Percentiles rank a stretch among this genome's conserved stretches.
Evolutionary conservation across 2,329 filamentous ascomycete genomes (phyloP).

Genomic region (Graphiopsis chlorocephala): DNA sequence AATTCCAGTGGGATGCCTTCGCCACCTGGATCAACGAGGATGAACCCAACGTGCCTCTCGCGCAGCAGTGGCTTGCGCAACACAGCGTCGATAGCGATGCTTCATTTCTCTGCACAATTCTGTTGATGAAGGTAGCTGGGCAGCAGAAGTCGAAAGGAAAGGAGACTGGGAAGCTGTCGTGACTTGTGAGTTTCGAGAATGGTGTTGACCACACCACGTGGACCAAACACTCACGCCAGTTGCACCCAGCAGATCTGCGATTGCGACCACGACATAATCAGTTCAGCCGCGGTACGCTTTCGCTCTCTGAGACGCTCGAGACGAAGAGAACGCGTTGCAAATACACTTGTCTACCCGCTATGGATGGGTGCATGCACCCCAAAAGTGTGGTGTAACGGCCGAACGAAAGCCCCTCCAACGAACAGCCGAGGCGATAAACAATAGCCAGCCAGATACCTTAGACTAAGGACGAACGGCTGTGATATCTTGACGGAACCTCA

Average conservation of each 20-base stretch:
- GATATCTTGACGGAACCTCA: too few species aligned
- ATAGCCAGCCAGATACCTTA: background rate
- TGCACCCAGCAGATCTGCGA: background rate
- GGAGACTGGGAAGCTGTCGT: background rate
- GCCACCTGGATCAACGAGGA: background rate
- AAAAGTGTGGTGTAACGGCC: background rate
- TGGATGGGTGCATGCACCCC: background rate
- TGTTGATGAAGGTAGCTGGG: background rate
- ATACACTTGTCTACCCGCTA: background rate
- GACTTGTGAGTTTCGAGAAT: background rate
- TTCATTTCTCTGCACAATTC: background rate
- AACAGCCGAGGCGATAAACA: background rate
- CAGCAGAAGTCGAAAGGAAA: background rate
- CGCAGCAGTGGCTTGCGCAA: background rate
- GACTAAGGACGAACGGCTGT: too few species aligned
- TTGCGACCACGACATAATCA: background rate
- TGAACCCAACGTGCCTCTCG: background rate
- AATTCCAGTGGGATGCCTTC: background rate
- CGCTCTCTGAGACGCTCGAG: too few species aligned
- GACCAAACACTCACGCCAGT: background rate
- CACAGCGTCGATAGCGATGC: background rate
- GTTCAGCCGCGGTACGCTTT: background rate
- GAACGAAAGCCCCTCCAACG: background rate
- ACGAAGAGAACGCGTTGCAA: background rate
- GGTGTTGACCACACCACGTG: background rate